These are phyloP conservation scores for Penicillium sp. DNA, from an alignment of 2,329 filamentous ascomycete species.

Conservation along the genomic window DNA sequence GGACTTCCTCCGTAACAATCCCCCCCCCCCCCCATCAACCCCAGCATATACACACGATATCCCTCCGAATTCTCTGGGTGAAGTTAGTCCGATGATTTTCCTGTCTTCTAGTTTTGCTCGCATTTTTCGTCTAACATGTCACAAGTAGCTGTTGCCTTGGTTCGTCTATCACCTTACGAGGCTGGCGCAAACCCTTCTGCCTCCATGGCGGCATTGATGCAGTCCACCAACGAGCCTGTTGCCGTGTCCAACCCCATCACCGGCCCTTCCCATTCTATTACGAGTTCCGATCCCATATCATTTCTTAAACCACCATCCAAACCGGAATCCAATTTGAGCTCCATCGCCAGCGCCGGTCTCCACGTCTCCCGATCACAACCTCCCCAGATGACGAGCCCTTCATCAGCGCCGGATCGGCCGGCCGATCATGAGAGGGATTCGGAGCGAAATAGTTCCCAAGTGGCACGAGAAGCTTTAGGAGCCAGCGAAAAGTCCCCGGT, in stretches of 20 bases:
- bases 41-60: neutral
- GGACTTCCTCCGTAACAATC: slow-evolving; percentile 21
- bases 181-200: slow-evolving; percentile 32
- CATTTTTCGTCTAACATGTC: slow-evolving; percentile 35
- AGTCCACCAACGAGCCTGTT: slow-evolving; percentile 43
- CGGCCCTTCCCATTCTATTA: slow-evolving; percentile 27
- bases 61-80: slow-evolving; percentile 17
- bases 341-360: slow-evolving; percentile 45
- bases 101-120: neutral
- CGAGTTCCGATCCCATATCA: slow-evolving; percentile 32
- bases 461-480: slow-evolving; percentile 43
- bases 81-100: slow-evolving; percentile 17
- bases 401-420: slow-evolving; percentile 47
- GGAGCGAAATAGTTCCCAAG: slow-evolving; percentile 40
- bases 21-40: slow-evolving; percentile 8
- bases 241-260: slow-evolving; percentile 38
- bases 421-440: slow-evolving; percentile 33
- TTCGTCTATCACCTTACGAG: slow-evolving; percentile 30
- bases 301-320: slow-evolving; percentile 38
- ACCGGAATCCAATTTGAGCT: slow-evolving; percentile 39
- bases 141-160: slow-evolving; percentile 32
- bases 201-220: slow-evolving; percentile 47
- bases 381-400: slow-evolving; percentile 50
- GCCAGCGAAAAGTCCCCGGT: slow-evolving; percentile 37
- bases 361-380: slow-evolving; percentile 42